Conservation (phyloP, 495 filamentous ascomycete species). For the Viridothelium virens region DNA sequence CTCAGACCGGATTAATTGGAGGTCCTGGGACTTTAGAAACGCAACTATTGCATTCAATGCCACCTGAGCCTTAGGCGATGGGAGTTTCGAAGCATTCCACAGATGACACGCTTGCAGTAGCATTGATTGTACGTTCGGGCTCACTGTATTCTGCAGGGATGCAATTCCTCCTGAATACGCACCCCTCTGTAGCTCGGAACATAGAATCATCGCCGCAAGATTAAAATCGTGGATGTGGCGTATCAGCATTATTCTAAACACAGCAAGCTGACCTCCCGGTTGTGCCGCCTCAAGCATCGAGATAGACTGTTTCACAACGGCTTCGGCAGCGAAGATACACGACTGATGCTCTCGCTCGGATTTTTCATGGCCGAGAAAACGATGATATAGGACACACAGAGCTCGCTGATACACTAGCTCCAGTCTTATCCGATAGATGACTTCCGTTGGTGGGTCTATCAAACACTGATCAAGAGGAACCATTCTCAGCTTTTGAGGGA, state of each 20-base stretch:
- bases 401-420: constrained; percentile 14
- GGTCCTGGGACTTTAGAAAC: background rate
- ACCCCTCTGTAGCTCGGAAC: constrained; percentile 1
- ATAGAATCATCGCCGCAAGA: constrained; percentile 17
- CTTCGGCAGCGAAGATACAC: constrained; percentile 13
- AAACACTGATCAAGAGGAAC: constrained; percentile 12
- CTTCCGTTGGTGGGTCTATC: constrained; percentile 10
- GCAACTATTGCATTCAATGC: background rate
- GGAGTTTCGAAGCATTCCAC: background rate
- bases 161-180: background rate
- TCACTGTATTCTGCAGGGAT: background rate
- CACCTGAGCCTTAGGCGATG: background rate
- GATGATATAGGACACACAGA: constrained; percentile 14
- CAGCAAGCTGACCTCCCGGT: constrained; percentile 3
- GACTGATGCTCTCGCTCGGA: background rate
- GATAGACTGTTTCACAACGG: constrained; percentile 7
- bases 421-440: constrained; percentile 10
- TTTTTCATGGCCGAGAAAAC: background rate
- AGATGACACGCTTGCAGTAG: background rate
- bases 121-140: background rate
- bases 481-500: constrained; percentile 12
- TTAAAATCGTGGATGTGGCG: constrained; percentile 18
- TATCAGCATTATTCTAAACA: background rate
- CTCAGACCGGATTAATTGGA: background rate
- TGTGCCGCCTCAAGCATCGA: constrained; percentile 11